Base-by-base conservation (phyloP, 768 basidiomycete genomes). In the Mycena rosella region DNA sequence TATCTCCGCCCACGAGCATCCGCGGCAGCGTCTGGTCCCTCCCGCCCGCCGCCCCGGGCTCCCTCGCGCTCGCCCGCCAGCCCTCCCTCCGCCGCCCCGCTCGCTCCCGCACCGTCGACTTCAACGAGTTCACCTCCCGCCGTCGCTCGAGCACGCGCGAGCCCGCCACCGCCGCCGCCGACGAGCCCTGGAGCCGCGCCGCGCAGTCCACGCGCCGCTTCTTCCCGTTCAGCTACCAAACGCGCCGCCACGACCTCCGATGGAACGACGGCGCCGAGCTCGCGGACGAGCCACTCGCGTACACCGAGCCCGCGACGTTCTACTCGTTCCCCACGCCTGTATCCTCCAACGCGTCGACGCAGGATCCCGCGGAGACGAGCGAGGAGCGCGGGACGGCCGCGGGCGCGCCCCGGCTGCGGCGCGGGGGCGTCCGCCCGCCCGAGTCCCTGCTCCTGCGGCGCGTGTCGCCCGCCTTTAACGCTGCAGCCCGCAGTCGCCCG, bases 81-180 rank as follows among this genome's bases (percentile, higher is more conserved):
- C 78, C 87, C 0, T 88, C 89, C 24, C 81, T 91, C 52, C 90
- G 91, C 29, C 90, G 90, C 26, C 82, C 87, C 2, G 72, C 80
- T 32, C 81, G 85, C 6, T 84, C 85, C 30, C 81, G 91, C 36
- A 82, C 87, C 17, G 82, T 87, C 17, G 91, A 93, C 68, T 93
- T 94, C 76, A 89, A 85, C 73, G 92, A 93, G 29, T 93, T 91
- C 68, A 90, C 91, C 0, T 77, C 86, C 26, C 88, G 88, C 15
- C 87, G 92, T 32, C 86, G 92, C 58, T 86, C 86, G 20, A 79
- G 81, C 6, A 86, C 76, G 27, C 78, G 86, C 51, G 83, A 85
- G 60, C 56, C 65, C 62, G 48, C 57, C n/a, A 63, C 59, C 4
- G 27, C 40, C 26, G 44, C 58, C 7, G 58, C 38, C 20, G 70